phyloP scores from a whole-genome alignment of 306 rosid genomes.

The Hippophae gyantsensis region DNA sequence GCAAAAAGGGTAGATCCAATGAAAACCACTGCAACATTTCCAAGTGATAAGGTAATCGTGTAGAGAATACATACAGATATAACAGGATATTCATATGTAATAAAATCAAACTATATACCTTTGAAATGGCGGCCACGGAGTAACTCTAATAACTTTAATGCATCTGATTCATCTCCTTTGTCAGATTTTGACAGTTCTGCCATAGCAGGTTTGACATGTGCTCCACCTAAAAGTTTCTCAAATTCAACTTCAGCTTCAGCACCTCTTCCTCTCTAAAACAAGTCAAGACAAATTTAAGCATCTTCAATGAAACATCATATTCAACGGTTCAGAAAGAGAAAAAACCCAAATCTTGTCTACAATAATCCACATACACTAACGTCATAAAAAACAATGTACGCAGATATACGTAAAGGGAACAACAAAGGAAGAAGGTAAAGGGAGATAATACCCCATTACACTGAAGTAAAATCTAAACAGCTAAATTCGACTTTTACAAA shows the following conservation, averaged over 20 bases:
- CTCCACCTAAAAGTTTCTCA: conserved; percentile 65
- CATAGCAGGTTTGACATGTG: conserved; percentile 64
- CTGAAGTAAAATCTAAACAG: too few relatives aligned
- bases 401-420: too few relatives aligned
- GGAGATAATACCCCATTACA: too few relatives aligned
- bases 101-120: conserved; percentile 27
- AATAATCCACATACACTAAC: neutral
- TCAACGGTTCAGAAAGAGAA: conserved; percentile 3
- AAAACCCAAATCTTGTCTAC: neutral
- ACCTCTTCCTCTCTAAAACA: conserved; percentile 60
- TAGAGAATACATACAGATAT: conserved; percentile 15
- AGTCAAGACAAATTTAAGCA: conserved; percentile 20
- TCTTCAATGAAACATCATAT: conserved; percentile 6
- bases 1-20: conserved; percentile 77
- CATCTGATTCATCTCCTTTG: conserved; percentile 52
- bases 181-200: conserved; percentile 54
- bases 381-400: too few relatives aligned
- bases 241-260: conserved; percentile 65
- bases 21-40: conserved; percentile 75
- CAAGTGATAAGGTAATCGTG: conserved; percentile 25
- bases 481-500: too few relatives aligned
- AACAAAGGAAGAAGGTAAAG: too few relatives aligned
- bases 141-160: conserved; percentile 40
- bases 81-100: neutral
- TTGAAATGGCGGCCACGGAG: conserved; percentile 48